phyloP scores from a whole-genome alignment of 2,329 filamentous ascomycete species.

The Alternaria panax region DNA sequence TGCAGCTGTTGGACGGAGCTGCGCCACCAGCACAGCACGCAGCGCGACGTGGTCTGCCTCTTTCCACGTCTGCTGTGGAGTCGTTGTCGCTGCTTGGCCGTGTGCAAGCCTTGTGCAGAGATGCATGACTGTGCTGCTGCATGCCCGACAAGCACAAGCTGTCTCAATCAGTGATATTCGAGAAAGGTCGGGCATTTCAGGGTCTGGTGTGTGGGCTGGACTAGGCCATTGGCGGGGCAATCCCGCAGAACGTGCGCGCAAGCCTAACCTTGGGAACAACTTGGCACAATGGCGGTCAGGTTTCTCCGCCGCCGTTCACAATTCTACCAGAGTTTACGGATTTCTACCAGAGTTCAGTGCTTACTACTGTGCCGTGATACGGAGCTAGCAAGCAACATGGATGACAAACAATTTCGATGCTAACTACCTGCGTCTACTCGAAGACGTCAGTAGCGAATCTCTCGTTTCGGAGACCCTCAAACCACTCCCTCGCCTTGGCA shows the following conservation, averaged over 20 bases:
- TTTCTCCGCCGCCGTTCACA: neutral
- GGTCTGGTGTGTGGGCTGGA: neutral
- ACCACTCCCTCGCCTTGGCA: slow-evolving; percentile 56
- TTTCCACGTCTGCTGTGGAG: neutral
- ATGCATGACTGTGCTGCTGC: neutral
- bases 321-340: neutral
- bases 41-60: neutral
- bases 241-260: neutral
- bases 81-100: neutral
- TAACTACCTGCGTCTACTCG: neutral
- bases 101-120: neutral
- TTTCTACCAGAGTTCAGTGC: neutral
- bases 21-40: neutral
- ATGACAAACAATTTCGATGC: neutral
- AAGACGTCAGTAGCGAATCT: slow-evolving; percentile 31
- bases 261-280: neutral
- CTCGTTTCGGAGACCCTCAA: slow-evolving; percentile 54
- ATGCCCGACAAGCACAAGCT: neutral
- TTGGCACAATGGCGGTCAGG: neutral
- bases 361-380: neutral
- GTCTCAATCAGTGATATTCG: neutral
- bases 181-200: neutral
- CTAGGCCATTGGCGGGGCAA: neutral
- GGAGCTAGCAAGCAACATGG: neutral
- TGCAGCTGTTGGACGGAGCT: neutral